These are phyloP conservation scores for Symbiotaphrina buchneri DNA, from an alignment of 495 filamentous ascomycete species.

Conservation along the genomic window DNA sequence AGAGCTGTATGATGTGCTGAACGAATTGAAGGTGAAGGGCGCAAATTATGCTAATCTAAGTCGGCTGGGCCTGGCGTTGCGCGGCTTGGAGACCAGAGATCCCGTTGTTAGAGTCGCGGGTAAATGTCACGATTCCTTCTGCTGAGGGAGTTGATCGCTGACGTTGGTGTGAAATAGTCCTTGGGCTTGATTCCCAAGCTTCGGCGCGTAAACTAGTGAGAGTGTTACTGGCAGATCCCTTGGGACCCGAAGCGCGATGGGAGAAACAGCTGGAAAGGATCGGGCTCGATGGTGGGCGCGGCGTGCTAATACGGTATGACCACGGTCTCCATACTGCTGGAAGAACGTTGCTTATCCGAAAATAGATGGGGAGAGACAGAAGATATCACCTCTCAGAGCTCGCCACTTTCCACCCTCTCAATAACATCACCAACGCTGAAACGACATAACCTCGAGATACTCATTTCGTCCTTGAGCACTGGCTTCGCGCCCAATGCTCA, in stretches of 20 bases:
- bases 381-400: slow-evolving; percentile 1
- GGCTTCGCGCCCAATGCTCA: slow-evolving; percentile 24
- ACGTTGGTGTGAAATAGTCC: slow-evolving; percentile 14
- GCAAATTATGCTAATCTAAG: slow-evolving; percentile 1
- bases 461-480: slow-evolving; percentile 22
- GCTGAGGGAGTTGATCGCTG: neutral
- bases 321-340: neutral
- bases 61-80: slow-evolving; percentile 1
- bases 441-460: slow-evolving; percentile 49
- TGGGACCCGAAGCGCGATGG: slow-evolving; percentile 40
- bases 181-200: slow-evolving; percentile 23
- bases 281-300: slow-evolving; percentile 20
- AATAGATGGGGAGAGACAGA: slow-evolving; percentile 24
- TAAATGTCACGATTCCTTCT: neutral
- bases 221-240: slow-evolving; percentile 55
- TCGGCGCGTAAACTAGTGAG: slow-evolving; percentile 38
- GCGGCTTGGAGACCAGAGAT: slow-evolving; percentile 1
- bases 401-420: slow-evolving; percentile 28
- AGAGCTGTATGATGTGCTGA: neutral
- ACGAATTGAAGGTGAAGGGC: neutral
- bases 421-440: slow-evolving; percentile 49
- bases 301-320: slow-evolving; percentile 32
- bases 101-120: slow-evolving; percentile 2
- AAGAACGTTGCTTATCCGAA: slow-evolving; percentile 1
- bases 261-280: slow-evolving; percentile 37